These are phyloP conservation scores for Anastatica hierochuntica DNA, from an alignment of 345 rosid species.

Conservation along the genomic window DNA sequence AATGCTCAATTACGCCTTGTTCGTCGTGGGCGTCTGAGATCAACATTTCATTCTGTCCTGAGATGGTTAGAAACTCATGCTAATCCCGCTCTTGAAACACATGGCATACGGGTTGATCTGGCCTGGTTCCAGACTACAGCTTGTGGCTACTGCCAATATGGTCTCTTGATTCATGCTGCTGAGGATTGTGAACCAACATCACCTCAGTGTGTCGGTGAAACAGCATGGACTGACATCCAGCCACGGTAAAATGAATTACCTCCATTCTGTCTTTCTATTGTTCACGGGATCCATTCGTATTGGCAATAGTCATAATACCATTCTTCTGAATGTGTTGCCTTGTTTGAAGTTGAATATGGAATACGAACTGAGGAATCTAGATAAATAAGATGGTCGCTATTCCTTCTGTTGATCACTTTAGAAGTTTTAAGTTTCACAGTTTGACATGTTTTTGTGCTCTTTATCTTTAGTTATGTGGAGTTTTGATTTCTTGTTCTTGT, in stretches of 20 bases:
- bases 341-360: too few species aligned
- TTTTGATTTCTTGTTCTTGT: slow-evolving; percentile 22
- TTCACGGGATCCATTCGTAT: neutral
- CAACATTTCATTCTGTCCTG: slow-evolving; percentile 58
- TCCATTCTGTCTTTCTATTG: neutral
- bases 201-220: slow-evolving; percentile 29
- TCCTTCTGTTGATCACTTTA: neutral
- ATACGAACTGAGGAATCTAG: too few species aligned
- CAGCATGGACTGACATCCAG: slow-evolving; percentile 30
- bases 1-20: slow-evolving; percentile 93
- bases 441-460: neutral
- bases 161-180: slow-evolving; percentile 60
- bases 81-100: slow-evolving; percentile 63
- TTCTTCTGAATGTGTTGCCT: too few species aligned
- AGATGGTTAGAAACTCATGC: slow-evolving; percentile 92
- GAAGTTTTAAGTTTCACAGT: slow-evolving; percentile 1
- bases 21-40: slow-evolving; percentile 63
- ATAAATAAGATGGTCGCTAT: too few species aligned
- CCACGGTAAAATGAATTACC: slow-evolving; percentile 53
- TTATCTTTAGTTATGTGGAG: slow-evolving; percentile 13
- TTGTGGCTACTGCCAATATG: slow-evolving; percentile 81
- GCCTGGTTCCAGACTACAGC: slow-evolving; percentile 90
- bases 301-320: neutral
- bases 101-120: slow-evolving; percentile 63
- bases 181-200: slow-evolving; percentile 39